Evolutionary conservation across 2,329 filamentous ascomycete species (phyloP).

Genomic region (Apiospora hydei): DNA sequence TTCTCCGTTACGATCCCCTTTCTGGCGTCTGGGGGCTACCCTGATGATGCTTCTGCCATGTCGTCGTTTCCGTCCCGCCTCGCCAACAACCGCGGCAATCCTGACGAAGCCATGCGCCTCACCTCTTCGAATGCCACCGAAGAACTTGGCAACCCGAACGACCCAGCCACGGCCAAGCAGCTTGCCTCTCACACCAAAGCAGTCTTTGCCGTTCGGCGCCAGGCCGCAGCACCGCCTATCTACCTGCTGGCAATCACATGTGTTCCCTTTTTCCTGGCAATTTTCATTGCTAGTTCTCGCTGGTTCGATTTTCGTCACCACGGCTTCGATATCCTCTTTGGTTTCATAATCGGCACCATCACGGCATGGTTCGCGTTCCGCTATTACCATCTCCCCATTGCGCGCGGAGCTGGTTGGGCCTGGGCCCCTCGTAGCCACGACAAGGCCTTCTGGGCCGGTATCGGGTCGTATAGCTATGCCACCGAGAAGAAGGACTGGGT

Average conservation of each 20-base stretch:
- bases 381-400: conserved; percentile 85
- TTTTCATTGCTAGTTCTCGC: conserved; percentile 85
- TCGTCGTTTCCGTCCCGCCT: conserved; percentile 81
- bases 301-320: conserved; percentile 91
- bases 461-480: conserved; percentile 67
- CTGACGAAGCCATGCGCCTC: conserved; percentile 46
- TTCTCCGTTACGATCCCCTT: conserved; percentile 78
- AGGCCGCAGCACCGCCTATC: conserved; percentile 83
- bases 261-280: conserved; percentile 74
- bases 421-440: conserved; percentile 81
- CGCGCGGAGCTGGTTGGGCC: conserved; percentile 83
- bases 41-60: conserved; percentile 54
- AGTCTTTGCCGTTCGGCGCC: conserved; percentile 66
- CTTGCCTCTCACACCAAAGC: conserved; percentile 46
- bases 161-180: conserved; percentile 40
- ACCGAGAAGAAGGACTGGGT: conserved; percentile 49
- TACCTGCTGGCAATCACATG: conserved; percentile 77
- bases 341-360: conserved; percentile 78
- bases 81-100: conserved; percentile 48
- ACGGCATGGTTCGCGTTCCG: conserved; percentile 79
- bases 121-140: conserved; percentile 40
- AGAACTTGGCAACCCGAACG: conserved; percentile 38
- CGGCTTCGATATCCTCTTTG: conserved; percentile 90
- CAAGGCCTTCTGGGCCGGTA: conserved; percentile 80
- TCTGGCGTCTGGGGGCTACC: conserved; percentile 58